Conservation (phyloP, 2,329 filamentous ascomycete species). For the Alternaria dauci region DNA sequence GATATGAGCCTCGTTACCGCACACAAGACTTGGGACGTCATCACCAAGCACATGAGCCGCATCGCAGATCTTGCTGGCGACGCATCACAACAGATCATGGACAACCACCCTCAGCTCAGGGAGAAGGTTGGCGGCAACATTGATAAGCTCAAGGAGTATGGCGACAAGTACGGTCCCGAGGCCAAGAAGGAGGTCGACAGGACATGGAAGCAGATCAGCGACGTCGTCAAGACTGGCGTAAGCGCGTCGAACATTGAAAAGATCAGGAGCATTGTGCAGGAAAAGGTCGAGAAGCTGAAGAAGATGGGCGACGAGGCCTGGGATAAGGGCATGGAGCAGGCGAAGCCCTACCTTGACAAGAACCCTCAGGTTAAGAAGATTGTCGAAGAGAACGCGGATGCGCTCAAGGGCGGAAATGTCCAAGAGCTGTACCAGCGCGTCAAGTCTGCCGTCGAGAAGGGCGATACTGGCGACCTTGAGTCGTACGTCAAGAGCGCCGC, state of each 20-base stretch:
- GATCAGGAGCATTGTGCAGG: slow-evolving; percentile 69
- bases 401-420: slow-evolving; percentile 72
- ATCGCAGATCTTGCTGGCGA: slow-evolving; percentile 70
- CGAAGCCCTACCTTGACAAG: slow-evolving; percentile 77
- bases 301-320: slow-evolving; percentile 76
- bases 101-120: slow-evolving; percentile 78
- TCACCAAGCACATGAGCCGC: slow-evolving; percentile 68
- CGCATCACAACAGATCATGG: slow-evolving; percentile 68
- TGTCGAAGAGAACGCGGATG: slow-evolving; percentile 73
- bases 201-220: slow-evolving; percentile 72
- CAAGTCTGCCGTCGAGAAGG: slow-evolving; percentile 68
- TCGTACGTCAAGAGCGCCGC: slow-evolving; percentile 67
- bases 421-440: slow-evolving; percentile 70
- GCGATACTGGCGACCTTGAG: slow-evolving; percentile 67
- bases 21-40: slow-evolving; percentile 66
- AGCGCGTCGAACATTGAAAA: slow-evolving; percentile 63
- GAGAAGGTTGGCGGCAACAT: slow-evolving; percentile 74
- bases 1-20: slow-evolving; percentile 69
- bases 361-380: slow-evolving; percentile 78
- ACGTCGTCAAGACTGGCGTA: slow-evolving; percentile 70
- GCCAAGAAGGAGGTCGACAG: slow-evolving; percentile 79
- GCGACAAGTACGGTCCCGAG: slow-evolving; percentile 75
- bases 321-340: slow-evolving; percentile 74
- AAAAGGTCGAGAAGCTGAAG: slow-evolving; percentile 73
- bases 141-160: slow-evolving; percentile 73